A percentile compares a stretch with the other conserved stretches of the same genome.
phyloP scores from a whole-genome alignment of 2,329 filamentous ascomycete genomes.

The Pseudopyrenochaeta lycopersici region DNA sequence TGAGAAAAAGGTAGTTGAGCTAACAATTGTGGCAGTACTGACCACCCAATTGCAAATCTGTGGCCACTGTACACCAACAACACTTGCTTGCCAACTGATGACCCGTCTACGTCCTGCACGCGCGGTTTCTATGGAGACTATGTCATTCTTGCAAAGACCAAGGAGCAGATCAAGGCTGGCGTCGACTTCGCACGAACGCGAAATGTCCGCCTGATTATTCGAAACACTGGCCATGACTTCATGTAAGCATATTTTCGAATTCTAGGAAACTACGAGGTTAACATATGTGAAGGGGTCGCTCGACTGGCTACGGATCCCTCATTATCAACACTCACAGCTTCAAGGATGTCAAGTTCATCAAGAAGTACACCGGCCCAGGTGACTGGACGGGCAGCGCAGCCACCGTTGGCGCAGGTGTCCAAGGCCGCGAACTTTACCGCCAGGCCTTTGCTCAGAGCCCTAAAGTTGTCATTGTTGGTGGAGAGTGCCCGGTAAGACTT shows the following conservation, averaged over 20 bases:
- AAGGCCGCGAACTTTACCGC: conserved; percentile 43
- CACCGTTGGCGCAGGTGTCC: conserved; percentile 45
- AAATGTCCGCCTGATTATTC: conserved; percentile 44
- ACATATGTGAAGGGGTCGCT: conserved; percentile 34
- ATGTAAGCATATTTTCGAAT: conserved; percentile 18
- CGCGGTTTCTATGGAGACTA: conserved; percentile 45
- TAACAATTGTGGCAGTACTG: conserved; percentile 29
- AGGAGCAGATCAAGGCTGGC: conserved; percentile 43
- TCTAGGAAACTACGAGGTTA: not conserved
- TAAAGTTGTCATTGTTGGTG: conserved; percentile 46
- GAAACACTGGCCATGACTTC: conserved; percentile 50
- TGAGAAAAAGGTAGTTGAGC: not conserved
- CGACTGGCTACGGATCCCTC: conserved; percentile 44
- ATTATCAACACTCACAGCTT: conserved; percentile 50
- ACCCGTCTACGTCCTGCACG: conserved; percentile 38
- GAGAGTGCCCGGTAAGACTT: conserved; percentile 45
- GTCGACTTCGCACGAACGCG: conserved; percentile 44
- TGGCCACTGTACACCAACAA: conserved; percentile 48
- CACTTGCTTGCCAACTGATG: conserved; percentile 38
- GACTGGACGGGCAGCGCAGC: conserved; percentile 44
- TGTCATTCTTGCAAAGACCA: conserved; percentile 44
- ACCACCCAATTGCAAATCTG: conserved; percentile 41
- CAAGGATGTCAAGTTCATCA: conserved; percentile 39
- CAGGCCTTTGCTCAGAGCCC: conserved; percentile 40
- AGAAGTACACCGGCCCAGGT: conserved; percentile 42